Percentiles rank a stretch among this genome's conserved stretches.
Evolutionary conservation across 345 rosid species (phyloP).

Genomic region (Rhizophora apiculata): DNA sequence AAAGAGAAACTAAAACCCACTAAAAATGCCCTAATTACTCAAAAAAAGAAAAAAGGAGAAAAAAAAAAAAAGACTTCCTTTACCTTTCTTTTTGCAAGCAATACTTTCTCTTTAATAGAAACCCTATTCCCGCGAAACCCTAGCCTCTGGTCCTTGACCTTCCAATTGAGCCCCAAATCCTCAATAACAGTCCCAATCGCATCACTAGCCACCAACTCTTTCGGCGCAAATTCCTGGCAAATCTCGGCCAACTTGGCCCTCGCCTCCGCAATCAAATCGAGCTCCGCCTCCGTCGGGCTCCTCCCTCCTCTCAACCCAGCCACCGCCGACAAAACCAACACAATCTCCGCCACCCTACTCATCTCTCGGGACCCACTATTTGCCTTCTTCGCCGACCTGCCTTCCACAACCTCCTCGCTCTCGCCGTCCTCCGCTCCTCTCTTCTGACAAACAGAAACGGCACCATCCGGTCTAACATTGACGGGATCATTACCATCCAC

Average conservation of each 20-base stretch:
- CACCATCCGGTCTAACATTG: conserved; percentile 6
- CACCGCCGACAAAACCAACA: conserved; percentile 69
- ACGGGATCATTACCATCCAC: not conserved
- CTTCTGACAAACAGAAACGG: conserved; percentile 23
- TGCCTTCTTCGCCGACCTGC: conserved; percentile 37
- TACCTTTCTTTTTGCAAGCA: conserved; percentile 68
- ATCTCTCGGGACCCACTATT: conserved; percentile 20
- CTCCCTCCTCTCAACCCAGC: conserved; percentile 62
- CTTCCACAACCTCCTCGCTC: conserved; percentile 14
- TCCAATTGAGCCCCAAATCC: conserved; percentile 71
- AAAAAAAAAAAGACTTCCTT: not conserved
- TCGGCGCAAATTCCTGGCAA: conserved; percentile 54
- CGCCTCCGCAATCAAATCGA: conserved; percentile 68
- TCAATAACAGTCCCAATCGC: conserved; percentile 62
- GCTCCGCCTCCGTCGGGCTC: conserved; percentile 64
- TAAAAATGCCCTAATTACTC: not conserved
- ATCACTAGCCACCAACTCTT: conserved; percentile 54
- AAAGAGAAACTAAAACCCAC: not conserved
- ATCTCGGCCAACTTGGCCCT: conserved; percentile 57
- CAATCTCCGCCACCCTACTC: conserved; percentile 77
- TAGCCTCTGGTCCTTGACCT: conserved; percentile 52
- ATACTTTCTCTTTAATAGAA: conserved; percentile 66
- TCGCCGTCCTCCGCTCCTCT: conserved; percentile 27
- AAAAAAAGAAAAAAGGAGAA: not conserved
- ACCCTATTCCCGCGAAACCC: conserved; percentile 49